Evolutionary conservation across 2,329 filamentous ascomycete species (phyloP), one percentile per base, ranked within the genome.

Genomic region (Cercospora berteroae): DNA sequence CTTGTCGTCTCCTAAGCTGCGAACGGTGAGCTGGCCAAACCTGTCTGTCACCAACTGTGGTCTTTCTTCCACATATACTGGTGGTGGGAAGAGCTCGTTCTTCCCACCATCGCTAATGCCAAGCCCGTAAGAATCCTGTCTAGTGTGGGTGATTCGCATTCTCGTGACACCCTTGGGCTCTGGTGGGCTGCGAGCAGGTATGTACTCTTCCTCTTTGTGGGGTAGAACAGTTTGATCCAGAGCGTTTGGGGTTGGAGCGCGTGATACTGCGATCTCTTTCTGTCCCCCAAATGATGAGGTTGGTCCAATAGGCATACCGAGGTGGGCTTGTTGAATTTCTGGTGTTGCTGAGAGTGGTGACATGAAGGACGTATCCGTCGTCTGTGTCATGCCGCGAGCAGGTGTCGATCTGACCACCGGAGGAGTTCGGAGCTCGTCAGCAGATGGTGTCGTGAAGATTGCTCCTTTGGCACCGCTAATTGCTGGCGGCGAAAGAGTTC

Each of bases 281-380:
- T 73, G 74, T 64, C 73, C 73, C 31, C 72, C 72, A 52, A 71
- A 72, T 2, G 69, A 64, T 0, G 73, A 73, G 0, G 71, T 69
- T 12, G 75, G 75, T 1, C 73, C 73, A 9, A 76, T 67, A 44
- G 73, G 67, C 33, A 70, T 72, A 16, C 72, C 76, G 10, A 74
- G 55, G 36, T 75, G 74, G 5, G 76, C 76, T 33, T 76, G 63
- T 55, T 76, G 72, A 16, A 78, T 65, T 9, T 73, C 63, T 6
- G 76, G 76, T 1, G 75, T 76, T 12, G 74, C 70, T 42, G 75
- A 73, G 9, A 75, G 56, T 12, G 76, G 74, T 10, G 75, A 76
- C 42, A 73, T 69, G 7, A 70, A 48, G 3, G 72, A 75, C n/a
- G 59, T 64, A 18, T 72, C 58, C 5, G 73, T 72, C 20, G 64